phyloP scores from a whole-genome alignment of 805 yeast species.

The Helenozyma rhizophorensis region DNA sequence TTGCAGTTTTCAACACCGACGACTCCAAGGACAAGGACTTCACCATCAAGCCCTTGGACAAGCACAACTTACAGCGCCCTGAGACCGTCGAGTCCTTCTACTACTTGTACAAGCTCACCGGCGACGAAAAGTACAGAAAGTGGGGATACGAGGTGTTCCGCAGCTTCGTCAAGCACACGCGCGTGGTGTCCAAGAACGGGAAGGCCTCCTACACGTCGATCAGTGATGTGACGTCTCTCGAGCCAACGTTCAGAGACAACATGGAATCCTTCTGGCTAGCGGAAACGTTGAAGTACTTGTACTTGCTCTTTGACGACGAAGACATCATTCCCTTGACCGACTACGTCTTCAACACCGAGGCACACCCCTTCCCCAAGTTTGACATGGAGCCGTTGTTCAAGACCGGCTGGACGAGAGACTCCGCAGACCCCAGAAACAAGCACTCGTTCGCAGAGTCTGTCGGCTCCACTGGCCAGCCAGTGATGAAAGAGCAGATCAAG shows the following conservation, averaged over 20 bases:
- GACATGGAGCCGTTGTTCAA: conserved; percentile 46
- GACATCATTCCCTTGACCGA: conserved; percentile 60
- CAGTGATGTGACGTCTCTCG: conserved; percentile 55
- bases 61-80: conserved; percentile 86
- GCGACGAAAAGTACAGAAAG: conserved; percentile 73
- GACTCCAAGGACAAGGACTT: conserved; percentile 49
- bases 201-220: conserved; percentile 57
- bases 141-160: conserved; percentile 89
- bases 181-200: conserved; percentile 39
- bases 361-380: conserved; percentile 85
- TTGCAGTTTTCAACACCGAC: conserved; percentile 73
- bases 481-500: conserved; percentile 6
- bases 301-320: conserved; percentile 45
- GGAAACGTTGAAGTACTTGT: conserved; percentile 81
- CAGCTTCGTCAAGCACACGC: conserved; percentile 59
- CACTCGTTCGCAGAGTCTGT: conserved; percentile 7
- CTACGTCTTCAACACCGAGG: conserved; percentile 86
- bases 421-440: conserved; percentile 17
- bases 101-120: conserved; percentile 73
- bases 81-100: conserved; percentile 90
- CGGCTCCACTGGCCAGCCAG: conserved; percentile 8
- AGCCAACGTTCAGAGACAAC: conserved; percentile 59
- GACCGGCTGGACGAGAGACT: conserved; percentile 57
- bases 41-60: conserved; percentile 63
- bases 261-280: conserved; percentile 94